Evolutionary conservation across 257 asterid genomes (phyloP).

Genomic region (Vinca minor): DNA sequence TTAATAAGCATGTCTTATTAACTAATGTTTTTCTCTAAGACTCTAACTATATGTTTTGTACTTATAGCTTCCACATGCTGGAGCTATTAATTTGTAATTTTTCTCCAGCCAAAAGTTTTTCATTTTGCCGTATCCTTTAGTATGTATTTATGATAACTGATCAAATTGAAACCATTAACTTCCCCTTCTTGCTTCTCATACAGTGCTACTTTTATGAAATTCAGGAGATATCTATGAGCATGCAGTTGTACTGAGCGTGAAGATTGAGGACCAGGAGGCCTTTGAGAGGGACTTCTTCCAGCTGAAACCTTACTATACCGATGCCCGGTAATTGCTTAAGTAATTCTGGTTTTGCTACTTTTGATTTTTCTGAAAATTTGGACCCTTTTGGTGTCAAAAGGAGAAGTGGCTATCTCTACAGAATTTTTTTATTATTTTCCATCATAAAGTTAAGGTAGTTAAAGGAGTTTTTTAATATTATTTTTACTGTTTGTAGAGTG

Average conservation of each 20-base stretch:
- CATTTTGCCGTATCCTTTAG: background rate
- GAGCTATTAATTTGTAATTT: background rate
- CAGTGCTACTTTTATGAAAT: conserved; percentile 9
- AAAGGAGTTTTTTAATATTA: too few species aligned
- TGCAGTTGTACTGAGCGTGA: conserved; percentile 82
- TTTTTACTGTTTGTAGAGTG: too few species aligned
- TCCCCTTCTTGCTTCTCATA: background rate
- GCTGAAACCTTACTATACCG: conserved; percentile 88
- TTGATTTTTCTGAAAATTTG: background rate
- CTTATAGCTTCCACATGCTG: background rate
- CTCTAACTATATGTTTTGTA: background rate
- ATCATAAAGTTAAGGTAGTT: background rate
- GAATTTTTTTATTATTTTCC: too few species aligned
- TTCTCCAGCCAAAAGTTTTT: background rate
- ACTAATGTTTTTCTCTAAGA: background rate
- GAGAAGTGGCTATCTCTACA: background rate
- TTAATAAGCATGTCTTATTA: too few species aligned
- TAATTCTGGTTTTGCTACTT: background rate
- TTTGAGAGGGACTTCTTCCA: conserved; percentile 94
- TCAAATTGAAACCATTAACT: background rate
- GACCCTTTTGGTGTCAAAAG: background rate
- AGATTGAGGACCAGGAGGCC: conserved; percentile 82
- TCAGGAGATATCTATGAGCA: conserved; percentile 91
- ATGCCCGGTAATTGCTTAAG: conserved; percentile 55
- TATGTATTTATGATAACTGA: background rate